Evolutionary conservation across 2,329 filamentous ascomycete species (phyloP).

Genomic region (Tolypocladium sp.): DNA sequence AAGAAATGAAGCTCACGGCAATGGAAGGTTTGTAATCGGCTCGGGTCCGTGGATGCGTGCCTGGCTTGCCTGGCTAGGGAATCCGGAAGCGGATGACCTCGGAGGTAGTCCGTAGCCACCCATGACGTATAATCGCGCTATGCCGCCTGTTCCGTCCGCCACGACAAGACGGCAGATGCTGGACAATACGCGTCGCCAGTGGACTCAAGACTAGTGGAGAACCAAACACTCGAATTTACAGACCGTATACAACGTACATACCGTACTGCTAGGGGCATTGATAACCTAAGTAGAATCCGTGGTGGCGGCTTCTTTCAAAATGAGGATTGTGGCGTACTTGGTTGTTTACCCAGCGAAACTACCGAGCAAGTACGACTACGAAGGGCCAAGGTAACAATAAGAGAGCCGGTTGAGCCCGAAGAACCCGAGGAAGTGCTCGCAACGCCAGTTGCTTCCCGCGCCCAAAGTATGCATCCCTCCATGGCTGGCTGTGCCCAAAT

Average conservation of each 20-base stretch:
- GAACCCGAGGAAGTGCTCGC: too few relatives aligned
- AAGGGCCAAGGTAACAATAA: too few relatives aligned
- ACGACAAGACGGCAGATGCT: background rate
- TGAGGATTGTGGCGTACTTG: too few relatives aligned
- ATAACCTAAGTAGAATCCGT: too few relatives aligned
- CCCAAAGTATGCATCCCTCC: background rate
- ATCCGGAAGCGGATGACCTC: background rate
- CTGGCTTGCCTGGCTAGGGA: background rate
- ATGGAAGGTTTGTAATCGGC: background rate
- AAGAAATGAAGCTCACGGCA: background rate
- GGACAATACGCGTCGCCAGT: background rate
- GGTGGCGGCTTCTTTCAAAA: too few relatives aligned
- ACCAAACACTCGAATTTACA: too few relatives aligned
- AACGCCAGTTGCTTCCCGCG: background rate
- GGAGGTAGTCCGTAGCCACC: background rate
- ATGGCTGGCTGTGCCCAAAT: background rate
- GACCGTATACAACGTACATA: too few relatives aligned
- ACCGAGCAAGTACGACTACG: too few relatives aligned
- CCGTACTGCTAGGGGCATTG: too few relatives aligned
- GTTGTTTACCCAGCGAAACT: too few relatives aligned
- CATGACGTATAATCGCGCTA: background rate
- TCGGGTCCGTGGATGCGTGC: background rate
- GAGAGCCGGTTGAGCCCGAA: too few relatives aligned
- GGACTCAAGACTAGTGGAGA: too few relatives aligned
- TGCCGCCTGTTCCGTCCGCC: background rate